Conservation (phyloP, 2,329 filamentous ascomycete genomes). For the Bisporella sp. region DNA sequence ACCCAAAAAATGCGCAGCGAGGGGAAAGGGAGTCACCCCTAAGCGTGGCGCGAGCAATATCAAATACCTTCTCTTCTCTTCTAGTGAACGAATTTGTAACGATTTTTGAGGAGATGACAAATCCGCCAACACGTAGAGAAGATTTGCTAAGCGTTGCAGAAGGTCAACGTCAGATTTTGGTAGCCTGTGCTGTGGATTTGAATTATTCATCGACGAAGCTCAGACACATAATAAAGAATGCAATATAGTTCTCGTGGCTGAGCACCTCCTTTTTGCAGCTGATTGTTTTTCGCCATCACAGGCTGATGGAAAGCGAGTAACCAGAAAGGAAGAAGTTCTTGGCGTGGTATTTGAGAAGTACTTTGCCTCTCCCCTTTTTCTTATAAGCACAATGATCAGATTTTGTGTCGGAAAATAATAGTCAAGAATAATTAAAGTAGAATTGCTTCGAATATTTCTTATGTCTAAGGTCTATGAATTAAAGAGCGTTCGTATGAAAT, state of each 20-base stretch:
- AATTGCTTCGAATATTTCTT: no score
- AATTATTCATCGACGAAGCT: conserved; percentile 62
- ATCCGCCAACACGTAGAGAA: conserved; percentile 63
- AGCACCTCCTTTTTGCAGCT: conserved; percentile 76
- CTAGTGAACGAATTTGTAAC: conserved; percentile 47
- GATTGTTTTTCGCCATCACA: conserved; percentile 77
- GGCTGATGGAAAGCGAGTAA: conserved; percentile 78
- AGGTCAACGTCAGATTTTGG: conserved; percentile 76
- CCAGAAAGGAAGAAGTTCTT: conserved; percentile 76
- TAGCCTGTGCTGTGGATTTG: conserved; percentile 64
- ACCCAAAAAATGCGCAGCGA: conserved; percentile 33
- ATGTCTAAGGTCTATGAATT: no score
- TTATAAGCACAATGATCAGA: conserved; percentile 9
- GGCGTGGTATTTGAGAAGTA: conserved; percentile 98
- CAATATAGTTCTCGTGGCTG: conserved; percentile 85
- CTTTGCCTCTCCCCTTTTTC: background rate
- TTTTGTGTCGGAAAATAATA: conserved; percentile 25
- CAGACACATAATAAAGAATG: conserved; percentile 40
- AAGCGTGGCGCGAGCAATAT: conserved; percentile 40
- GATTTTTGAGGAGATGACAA: conserved; percentile 65
- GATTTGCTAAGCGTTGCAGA: conserved; percentile 86
- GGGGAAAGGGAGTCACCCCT: conserved; percentile 3
- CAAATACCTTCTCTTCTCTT: conserved; percentile 25
- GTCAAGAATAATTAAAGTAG: no score
- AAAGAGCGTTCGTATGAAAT: no score